Base-by-base conservation (phyloP, 306 rosid genomes). In the Cicer arietinum region DNA sequence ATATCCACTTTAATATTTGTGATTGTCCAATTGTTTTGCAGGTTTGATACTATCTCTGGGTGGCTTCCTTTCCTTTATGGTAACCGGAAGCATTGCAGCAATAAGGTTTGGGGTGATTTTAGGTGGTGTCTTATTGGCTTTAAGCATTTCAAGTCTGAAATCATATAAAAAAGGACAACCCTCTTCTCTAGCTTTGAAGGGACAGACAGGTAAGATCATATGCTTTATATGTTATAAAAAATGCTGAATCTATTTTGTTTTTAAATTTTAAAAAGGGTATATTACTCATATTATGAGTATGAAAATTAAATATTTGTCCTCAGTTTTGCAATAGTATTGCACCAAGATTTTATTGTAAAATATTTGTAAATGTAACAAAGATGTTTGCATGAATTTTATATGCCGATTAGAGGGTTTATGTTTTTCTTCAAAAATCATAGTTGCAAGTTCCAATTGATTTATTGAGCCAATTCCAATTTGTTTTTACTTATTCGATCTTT, bases 51-150 rank as follows among this genome's bases (percentile, higher is more conserved):
- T 95, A 56, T 90, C 92, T 77, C 62, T 88, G 46, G 99, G 97
- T 75, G 98, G 99, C 77, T 92, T 95, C 72, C 90, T 95, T 67
- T 68, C 85, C 91, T 95, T 95, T 84, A 88, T 92, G 98, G 51
- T 87, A 75, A 92, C 94, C 0, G 98, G 99, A 80, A 92, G 91
- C 79, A 20, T 43, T 65, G 67, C 88, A 75, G 97, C 92, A 58
- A 77, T 95, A 82, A 89, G 99, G 85, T 95, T 95, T 80, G 99
- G 99, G 79, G 76, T 89, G 80, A 92, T 95, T 79, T 87, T 92
- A 48, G 99, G 99, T 57, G 92, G 90, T 76, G 47, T 81, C 75
- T 91, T 92, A 77, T 71, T 92, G 84, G 85, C 84, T 67, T 77
- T 92, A 47, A 90, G 99, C 80, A 50, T 92, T 83, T 82, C 77